phyloP scores from a whole-genome alignment of 129 eudicot genomes.

The Ambrosia trifida region DNA sequence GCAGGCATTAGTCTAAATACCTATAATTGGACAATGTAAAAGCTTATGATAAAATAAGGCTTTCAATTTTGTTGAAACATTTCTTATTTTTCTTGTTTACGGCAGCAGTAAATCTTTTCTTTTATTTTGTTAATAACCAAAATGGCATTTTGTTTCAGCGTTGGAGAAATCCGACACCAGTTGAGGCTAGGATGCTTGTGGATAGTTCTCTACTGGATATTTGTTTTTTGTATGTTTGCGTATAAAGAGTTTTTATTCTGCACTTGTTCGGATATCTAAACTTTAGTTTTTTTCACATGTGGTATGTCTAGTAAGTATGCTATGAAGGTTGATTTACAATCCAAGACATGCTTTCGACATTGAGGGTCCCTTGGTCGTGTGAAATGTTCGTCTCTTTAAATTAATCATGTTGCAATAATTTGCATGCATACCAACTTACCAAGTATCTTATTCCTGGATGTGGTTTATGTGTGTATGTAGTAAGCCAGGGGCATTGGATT shows the following conservation, averaged over 20 bases:
- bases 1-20: not conserved
- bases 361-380: slow-evolving; percentile 29
- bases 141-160: slow-evolving; percentile 47
- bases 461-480: not conserved
- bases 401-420: slow-evolving; percentile 4
- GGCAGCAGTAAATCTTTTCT: not conserved
- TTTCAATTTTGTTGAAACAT: not conserved
- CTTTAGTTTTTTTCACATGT: not conserved
- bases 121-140: slow-evolving; percentile 1
- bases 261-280: not conserved
- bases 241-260: slow-evolving; percentile 14
- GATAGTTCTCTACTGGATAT: too few species aligned
- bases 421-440: slow-evolving; percentile 1
- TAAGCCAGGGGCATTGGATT: too few species aligned
- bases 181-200: slow-evolving; percentile 34
- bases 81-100: not conserved
- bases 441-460: not conserved
- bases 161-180: slow-evolving; percentile 87
- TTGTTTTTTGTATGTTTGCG: not conserved
- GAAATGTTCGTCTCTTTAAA: slow-evolving; percentile 28
- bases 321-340: not conserved
- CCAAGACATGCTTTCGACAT: slow-evolving; percentile 16
- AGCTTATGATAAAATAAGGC: not conserved
- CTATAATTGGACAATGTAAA: not conserved
- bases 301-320: not conserved